phyloP scores from a whole-genome alignment of 768 basidiomycete genomes.

The Termitomyces sp. region DNA sequence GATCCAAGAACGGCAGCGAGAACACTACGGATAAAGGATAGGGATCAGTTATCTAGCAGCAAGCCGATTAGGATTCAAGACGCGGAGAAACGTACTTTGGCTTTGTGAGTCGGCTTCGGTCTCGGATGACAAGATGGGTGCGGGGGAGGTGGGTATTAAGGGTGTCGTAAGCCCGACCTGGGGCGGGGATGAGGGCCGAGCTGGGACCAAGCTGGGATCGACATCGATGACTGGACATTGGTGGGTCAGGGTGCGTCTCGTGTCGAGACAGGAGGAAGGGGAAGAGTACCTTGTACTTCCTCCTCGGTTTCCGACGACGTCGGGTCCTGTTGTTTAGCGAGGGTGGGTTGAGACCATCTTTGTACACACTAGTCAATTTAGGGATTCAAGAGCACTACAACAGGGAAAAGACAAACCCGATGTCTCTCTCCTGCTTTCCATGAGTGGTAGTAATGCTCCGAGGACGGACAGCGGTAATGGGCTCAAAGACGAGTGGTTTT shows the following conservation, averaged over 20 bases:
- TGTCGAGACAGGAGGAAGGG: not conserved
- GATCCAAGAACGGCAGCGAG: slow-evolving; percentile 11
- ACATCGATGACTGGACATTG: slow-evolving; percentile 2
- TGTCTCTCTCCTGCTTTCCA: not conserved
- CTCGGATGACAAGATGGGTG: slow-evolving; percentile 11
- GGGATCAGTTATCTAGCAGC: not conserved
- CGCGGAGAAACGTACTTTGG: slow-evolving; percentile 7
- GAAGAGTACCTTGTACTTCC: slow-evolving; percentile 30
- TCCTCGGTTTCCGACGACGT: slow-evolving; percentile 35
- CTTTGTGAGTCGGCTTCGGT: slow-evolving; percentile 19
- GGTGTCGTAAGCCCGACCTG: not conserved
- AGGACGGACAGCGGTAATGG: slow-evolving; percentile 3
- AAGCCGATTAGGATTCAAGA: not conserved
- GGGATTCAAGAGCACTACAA: too few relatives aligned
- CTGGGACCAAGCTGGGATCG: too few relatives aligned
- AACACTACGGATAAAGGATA: not conserved
- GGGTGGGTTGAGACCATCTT: not conserved
- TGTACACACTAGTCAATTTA: not conserved
- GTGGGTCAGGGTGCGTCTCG: not conserved
- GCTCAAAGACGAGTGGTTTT: slow-evolving; percentile 20
- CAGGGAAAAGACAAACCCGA: not conserved
- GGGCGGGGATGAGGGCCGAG: not conserved
- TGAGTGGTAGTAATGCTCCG: not conserved
- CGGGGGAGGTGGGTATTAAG: slow-evolving; percentile 8
- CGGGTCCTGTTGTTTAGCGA: not conserved